Evolutionary conservation across 2,329 filamentous ascomycete genomes (phyloP), one percentile per base, ranked within the genome.

Genomic region (Aaosphaeria arxii): DNA sequence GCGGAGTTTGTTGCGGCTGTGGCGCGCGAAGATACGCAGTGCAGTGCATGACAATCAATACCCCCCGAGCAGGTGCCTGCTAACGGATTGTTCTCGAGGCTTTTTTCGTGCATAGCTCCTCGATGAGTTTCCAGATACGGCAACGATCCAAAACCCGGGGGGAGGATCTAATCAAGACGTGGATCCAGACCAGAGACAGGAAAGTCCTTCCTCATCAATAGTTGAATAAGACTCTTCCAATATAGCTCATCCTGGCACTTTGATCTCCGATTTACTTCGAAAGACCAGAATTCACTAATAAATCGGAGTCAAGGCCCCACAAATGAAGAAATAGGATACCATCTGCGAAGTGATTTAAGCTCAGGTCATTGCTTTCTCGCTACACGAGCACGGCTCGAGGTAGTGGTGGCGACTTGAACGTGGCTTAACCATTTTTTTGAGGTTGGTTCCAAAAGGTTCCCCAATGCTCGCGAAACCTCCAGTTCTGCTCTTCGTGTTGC

Each of bases 61-160:
- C 41, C 7, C 24, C 39, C 9, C 9, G 11, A 40, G 11, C 24
- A 40, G 11, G 7, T 40, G 7, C 7, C 9, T 40, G 9, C 39
- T 11, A 40, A 40, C 11, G 9, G 24, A 17, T 40, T 11, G 39
- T 11, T 11, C 33, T 36, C 9, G 13, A n/a, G 41, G 42, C 31
- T 39, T 17, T 28, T 24, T 24, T 11, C 11, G 35, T 39, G 17
- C 13, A 45, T 24, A 32, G 6, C 17, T 58, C 52, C 43, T 59
- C 52, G 5, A 62, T 43, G 24, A 56, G 57, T 17, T 45, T 53
- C 62, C 61, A 64, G 7, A 65, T 63, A 29, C 62, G 53, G 30
- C 55, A 57, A 39, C 62, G 48, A 42, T 65, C 63, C 59, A 58
- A 62, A 30, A 61, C 58, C 56, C 11, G 52, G 45, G 1, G 58